Evolutionary conservation across 2,329 filamentous ascomycete genomes (phyloP).

Genomic region (Pseudocercospora macadamiae): DNA sequence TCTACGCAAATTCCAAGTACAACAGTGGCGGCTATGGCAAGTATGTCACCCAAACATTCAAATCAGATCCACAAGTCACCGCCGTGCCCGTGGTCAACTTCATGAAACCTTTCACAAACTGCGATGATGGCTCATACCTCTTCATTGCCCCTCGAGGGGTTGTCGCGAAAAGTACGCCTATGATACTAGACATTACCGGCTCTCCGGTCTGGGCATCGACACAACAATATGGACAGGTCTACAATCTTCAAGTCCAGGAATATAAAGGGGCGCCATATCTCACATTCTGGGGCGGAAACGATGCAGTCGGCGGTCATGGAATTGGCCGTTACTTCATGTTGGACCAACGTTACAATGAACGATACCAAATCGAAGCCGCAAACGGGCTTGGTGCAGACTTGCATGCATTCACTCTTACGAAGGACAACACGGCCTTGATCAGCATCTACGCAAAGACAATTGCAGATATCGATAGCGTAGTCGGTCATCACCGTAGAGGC

Average conservation of each 20-base stretch:
- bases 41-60: constrained; percentile 41
- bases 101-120: constrained; percentile 35
- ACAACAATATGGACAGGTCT: constrained; percentile 42
- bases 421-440: constrained; percentile 46
- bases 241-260: constrained; percentile 51
- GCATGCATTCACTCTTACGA: constrained; percentile 48
- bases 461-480: constrained; percentile 22
- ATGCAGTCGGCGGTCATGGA: constrained; percentile 52
- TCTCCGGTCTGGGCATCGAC: constrained; percentile 23
- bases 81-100: constrained; percentile 36
- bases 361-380: constrained; percentile 43
- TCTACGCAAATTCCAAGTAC: constrained; percentile 32
- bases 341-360: constrained; percentile 34
- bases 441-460: constrained; percentile 41
- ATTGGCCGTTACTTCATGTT: constrained; percentile 52
- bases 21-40: constrained; percentile 41
- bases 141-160: constrained; percentile 33
- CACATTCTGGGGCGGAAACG: constrained; percentile 55
- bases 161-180: constrained; percentile 19
- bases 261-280: constrained; percentile 51
- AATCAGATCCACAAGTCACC: constrained; percentile 38
- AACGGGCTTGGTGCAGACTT: constrained; percentile 43
- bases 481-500: constrained; percentile 36
- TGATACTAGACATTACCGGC: constrained; percentile 24
- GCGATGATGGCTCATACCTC: constrained; percentile 37